Evolutionary conservation across 495 filamentous ascomycete species (phyloP), one percentile per base, ranked within the genome.

Genomic region (Acidiella bohemica): DNA sequence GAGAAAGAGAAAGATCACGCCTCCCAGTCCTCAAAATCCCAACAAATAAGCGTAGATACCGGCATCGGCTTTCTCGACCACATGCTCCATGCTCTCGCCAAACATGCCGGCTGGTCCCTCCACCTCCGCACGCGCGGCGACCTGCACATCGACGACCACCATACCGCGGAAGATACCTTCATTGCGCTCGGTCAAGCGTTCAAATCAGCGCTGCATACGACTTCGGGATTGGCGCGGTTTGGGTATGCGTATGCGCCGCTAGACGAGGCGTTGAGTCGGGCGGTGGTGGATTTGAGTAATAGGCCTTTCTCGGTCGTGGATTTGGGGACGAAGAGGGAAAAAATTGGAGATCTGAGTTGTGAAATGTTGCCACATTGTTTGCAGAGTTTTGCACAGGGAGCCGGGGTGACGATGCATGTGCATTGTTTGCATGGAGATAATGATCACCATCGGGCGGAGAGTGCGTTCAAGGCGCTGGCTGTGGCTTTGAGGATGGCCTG

Each of bases 31-130:
- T 82, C 77, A 27, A 72, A 75, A 25, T 78, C 75, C 36, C 92
- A 95, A 66, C 72, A 72, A 33, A 93, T 97, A 54, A 76, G 71
- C 57, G 70, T 96, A 42, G 80, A 81, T 69, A 90, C 88, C 1
- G 90, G 90, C 34, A 93, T 97, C 55, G 90, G 90, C n/a, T 97
- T 97, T 62, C 67, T 97, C 23, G 90, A 97, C 66, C 90, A 97
- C 67, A 96, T 97, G 90, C 68, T 97, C 35, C 90, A 97, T 58
- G 90, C 90, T 20, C 73, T 95, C 27, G 81, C 90, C 1, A 96
- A 97, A 59, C 90, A 97, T 61, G 76, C 81, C 0, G 88, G 88
- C 13, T 94, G 87, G 90, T 84, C 78, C 67, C 60, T 97, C 50
- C 72, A 72, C 7, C 62, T 97, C 17, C 67, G 73, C 30, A 88